Evolutionary conservation across 2,329 filamentous ascomycete genomes (phyloP).

Genomic region (Penicillium concentricum): DNA sequence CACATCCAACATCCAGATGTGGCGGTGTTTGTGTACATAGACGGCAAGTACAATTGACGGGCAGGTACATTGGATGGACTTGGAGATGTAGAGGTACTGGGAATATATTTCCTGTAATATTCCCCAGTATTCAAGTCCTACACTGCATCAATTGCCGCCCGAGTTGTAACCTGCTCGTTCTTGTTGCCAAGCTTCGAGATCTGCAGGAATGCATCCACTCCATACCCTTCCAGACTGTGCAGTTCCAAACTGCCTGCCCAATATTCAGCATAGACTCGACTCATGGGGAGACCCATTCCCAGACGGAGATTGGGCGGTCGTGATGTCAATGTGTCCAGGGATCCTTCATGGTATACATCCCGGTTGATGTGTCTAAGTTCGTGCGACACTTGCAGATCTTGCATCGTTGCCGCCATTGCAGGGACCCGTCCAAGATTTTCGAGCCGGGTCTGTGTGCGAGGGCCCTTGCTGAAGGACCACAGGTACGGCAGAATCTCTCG

Average conservation of each 20-base stretch:
- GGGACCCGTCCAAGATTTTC: constrained; percentile 84
- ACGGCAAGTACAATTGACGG: background rate
- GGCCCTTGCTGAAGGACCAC: constrained; percentile 96
- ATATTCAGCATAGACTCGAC: constrained; percentile 93
- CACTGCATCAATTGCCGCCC: constrained; percentile 75
- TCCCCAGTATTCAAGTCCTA: constrained; percentile 36
- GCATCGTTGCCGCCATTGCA: constrained; percentile 87
- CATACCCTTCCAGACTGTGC: constrained; percentile 92
- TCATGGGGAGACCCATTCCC: constrained; percentile 91
- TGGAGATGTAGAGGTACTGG: background rate
- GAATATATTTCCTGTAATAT: background rate
- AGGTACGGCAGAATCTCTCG: constrained; percentile 81
- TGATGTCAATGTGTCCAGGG: constrained; percentile 75
- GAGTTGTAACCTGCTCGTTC: constrained; percentile 84
- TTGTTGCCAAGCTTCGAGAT: constrained; percentile 97
- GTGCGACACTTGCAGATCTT: constrained; percentile 65
- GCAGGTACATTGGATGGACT: background rate
- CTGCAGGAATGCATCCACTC: constrained; percentile 91
- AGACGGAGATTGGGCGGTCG: constrained; percentile 82
- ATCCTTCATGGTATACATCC: constrained; percentile 55
- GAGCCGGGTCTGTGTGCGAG: constrained; percentile 72
- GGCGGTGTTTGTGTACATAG: background rate
- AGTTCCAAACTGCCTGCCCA: constrained; percentile 92
- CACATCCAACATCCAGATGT: background rate
- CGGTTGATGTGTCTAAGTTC: constrained; percentile 33